Evolutionary conservation across 2,329 filamentous ascomycete genomes (phyloP), one percentile per base, ranked within the genome.

Genomic region (Fusarium nurragi): DNA sequence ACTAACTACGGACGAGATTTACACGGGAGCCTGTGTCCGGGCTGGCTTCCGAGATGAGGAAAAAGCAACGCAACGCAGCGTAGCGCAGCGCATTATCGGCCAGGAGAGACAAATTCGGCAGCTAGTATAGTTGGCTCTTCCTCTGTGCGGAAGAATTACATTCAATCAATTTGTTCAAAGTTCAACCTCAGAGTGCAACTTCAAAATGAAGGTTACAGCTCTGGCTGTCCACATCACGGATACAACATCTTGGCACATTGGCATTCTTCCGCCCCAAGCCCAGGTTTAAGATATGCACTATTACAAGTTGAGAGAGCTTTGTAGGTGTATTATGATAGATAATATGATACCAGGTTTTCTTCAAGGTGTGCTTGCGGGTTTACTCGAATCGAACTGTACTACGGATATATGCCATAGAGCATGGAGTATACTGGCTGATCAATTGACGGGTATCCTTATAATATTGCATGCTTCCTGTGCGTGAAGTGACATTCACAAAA

Each of bases 11-110:
- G 59, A 44, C 49, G 61, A 53, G 43, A 50, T 56, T 50, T 40
- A 46, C 44, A 67, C 37, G 41, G 48, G 53, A 55, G 43, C 36
- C 60, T 48, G 41, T 43, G 22, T 32, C 49, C 38, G 48, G 48
- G 26, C 51, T 48, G 44, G 39, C 26, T 53, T 48, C 63, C 58
- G 44, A 50, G 50, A 65, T 65, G 21, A 43, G 40, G 48, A 41
- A 64, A 64, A 64, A 48, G 50, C 60, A 64, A 65, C 30, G 39
- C 26, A 51, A 32, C 28, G 50, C 26, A 30, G 26, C 23, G 38
- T 23, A 51, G 30, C 14, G 43, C 30, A 53, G 38, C 18, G 34
- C 28, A 60, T 44, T 19, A 32, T 38, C 22, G 30, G 25, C 25
- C 53, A 65, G 21, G 45, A 49, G 45, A 32, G 38, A 38, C 41